Conservation (phyloP, 495 filamentous ascomycete species). For the Aspergillus panamensis region DNA sequence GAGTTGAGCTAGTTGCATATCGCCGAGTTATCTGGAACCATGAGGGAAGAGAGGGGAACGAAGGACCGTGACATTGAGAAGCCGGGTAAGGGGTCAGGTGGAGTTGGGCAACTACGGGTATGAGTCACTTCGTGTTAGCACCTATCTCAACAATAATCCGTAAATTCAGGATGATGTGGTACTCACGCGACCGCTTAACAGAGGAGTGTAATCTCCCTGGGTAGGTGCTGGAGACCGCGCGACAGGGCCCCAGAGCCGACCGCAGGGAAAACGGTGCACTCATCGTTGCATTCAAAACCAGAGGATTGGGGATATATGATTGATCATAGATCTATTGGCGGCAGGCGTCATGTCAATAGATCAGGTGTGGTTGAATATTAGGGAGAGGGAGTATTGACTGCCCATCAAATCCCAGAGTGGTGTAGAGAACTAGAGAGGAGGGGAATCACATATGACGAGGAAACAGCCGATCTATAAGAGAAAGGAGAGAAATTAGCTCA, state of each 20-base stretch:
- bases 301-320: neutral
- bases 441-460: neutral
- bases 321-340: neutral
- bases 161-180: neutral
- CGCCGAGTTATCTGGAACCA: conserved; percentile 24
- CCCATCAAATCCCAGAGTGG: neutral
- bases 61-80: conserved; percentile 11
- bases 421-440: neutral
- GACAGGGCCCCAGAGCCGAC: conserved; percentile 34
- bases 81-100: conserved; percentile 13
- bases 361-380: neutral
- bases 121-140: conserved; percentile 10
- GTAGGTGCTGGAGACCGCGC: conserved; percentile 24
- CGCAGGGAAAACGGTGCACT: conserved; percentile 31
- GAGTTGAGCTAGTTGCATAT: conserved; percentile 26
- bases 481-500: conserved; percentile 1
- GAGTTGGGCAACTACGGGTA: conserved; percentile 18
- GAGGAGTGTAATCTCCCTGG: conserved; percentile 25
- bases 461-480: neutral
- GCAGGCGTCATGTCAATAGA: conserved; percentile 11
- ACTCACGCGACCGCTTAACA: conserved; percentile 27
- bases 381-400: neutral
- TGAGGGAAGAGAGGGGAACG: conserved; percentile 9
- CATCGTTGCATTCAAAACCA: conserved; percentile 24
- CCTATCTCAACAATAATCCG: neutral